These are phyloP conservation scores for Solanum phureja DNA, from an alignment of 257 asterid species.

Conservation along the genomic window DNA sequence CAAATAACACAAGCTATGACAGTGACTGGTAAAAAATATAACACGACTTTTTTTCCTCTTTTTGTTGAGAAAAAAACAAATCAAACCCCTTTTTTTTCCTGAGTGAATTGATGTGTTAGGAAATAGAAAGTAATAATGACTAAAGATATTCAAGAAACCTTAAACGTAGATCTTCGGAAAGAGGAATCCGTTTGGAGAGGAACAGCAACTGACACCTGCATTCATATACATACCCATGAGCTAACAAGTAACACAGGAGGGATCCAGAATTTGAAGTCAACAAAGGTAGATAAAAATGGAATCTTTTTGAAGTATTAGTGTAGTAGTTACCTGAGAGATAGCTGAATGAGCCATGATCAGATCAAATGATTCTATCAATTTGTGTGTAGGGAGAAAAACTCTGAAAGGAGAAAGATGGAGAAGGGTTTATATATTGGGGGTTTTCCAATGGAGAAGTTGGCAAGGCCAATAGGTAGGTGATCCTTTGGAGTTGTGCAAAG, in stretches of 20 bases:
- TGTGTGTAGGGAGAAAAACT: neutral
- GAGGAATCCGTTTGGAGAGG: constrained; percentile 31
- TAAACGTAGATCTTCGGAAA: constrained; percentile 28
- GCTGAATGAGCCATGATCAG: constrained; percentile 56
- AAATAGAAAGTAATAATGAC: neutral
- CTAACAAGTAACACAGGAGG: neutral
- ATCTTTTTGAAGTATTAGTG: neutral
- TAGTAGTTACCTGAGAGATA: constrained; percentile 28
- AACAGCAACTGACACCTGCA: constrained; percentile 46
- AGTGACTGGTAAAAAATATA: neutral
- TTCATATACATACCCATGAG: neutral
- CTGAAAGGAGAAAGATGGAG: neutral
- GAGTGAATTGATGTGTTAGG: neutral
- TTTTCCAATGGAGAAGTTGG: neutral
- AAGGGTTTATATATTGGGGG: neutral
- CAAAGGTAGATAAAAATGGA: neutral
- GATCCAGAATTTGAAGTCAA: neutral
- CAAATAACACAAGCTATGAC: neutral
- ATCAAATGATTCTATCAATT: constrained; percentile 2
- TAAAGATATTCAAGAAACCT: constrained; percentile 25
- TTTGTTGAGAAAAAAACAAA: neutral
- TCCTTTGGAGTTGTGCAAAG: constrained; percentile 17
- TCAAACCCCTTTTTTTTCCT: neutral
- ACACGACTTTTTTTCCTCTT: neutral
- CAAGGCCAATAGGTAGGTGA: neutral